phyloP scores from a whole-genome alignment of 192 early-diverging fungal genomes.

The Coemansia sp. region DNA sequence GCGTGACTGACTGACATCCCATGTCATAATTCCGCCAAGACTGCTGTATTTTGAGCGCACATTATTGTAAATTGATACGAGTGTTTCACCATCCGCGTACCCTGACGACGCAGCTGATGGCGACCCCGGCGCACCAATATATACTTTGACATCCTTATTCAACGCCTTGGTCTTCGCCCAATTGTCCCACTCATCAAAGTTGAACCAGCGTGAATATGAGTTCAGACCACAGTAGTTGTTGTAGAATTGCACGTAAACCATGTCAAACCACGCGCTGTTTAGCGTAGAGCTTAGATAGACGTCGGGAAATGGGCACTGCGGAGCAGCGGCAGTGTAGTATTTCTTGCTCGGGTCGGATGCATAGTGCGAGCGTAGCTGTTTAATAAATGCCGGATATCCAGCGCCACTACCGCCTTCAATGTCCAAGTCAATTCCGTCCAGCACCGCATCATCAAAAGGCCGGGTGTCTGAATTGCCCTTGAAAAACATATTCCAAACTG shows the following conservation, averaged over 20 bases:
- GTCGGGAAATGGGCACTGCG: conserved; percentile 66
- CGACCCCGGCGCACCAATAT: conserved; percentile 59
- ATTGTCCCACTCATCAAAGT: conserved; percentile 63
- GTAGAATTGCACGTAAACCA: conserved; percentile 70
- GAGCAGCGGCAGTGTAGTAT: conserved; percentile 62
- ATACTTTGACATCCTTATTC: conserved; percentile 62
- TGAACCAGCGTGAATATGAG: conserved; percentile 51
- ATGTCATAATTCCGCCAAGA: conserved; percentile 77
- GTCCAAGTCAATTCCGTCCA: conserved; percentile 66
- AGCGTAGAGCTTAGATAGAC: conserved; percentile 55
- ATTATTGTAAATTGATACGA: conserved; percentile 45
- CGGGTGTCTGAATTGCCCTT: conserved; percentile 57
- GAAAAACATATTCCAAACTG: conserved; percentile 62
- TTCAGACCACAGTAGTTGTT: conserved; percentile 67
- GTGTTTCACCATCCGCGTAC: conserved; percentile 43
- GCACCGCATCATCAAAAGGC: conserved; percentile 61
- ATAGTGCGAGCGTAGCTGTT: conserved; percentile 53
- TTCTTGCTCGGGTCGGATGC: conserved; percentile 45
- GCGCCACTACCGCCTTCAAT: conserved; percentile 52
- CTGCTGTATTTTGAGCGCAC: conserved; percentile 52
- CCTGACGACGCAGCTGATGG: conserved; percentile 57
- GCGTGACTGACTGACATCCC: conserved; percentile 55
- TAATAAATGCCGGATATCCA: conserved; percentile 57
- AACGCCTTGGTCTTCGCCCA: conserved; percentile 60
- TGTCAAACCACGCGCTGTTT: conserved; percentile 62